Evolutionary conservation across 805 yeast species (phyloP), one percentile per base, ranked within the genome.

Genomic region (Saccharomycopsis sp.): DNA sequence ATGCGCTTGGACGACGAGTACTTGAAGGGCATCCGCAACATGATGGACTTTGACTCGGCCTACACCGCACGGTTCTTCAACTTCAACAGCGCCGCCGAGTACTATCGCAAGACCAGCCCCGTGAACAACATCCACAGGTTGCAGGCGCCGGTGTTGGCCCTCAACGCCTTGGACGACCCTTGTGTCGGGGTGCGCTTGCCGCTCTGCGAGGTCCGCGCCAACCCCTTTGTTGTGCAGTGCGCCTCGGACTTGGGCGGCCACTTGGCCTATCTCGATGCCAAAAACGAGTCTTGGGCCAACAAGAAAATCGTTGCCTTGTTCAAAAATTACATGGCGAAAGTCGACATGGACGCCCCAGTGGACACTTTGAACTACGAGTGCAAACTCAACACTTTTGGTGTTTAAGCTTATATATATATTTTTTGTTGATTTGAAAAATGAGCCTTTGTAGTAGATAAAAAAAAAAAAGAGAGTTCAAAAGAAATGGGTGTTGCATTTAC

Each of bases 401-500:
- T 23, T 21, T 29, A 21, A 18, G 21, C 19, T 34, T 8, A 30
- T 30, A n/a, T n/a, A n/a, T n/a, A n/a, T n/a, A n/a, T n/a, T n/a
- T n/a, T n/a, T n/a, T n/a, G n/a, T n/a, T n/a, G n/a, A n/a, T n/a
- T n/a, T n/a, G n/a, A n/a, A 25, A 9, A 25, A n/a, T 25, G 29
- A 25, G 9, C n/a, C n/a, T 25, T 25, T 25, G 29, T 10, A n/a
- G n/a, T n/a, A n/a, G n/a, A n/a, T n/a, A 25, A 25, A 25, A 25
- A 25, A 25, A 25, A 25, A 25, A 25, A 25, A 25, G n/a, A 25
- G 27, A 25, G 32, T 5, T 60, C 61, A 87, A 51, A 78, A 80
- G 59, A 81, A 89, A 55, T 87, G 95, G 1, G 96, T 89, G 58
- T 80, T 77, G 50, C 85, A 76, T 50, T 73, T 68, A 2, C 95